A percentile compares a stretch with the other conserved stretches of the same genome.
These are phyloP conservation scores for Naganishia liquefaciens DNA, from an alignment of 1,284 basidiomycete species.

Conservation along the genomic window DNA sequence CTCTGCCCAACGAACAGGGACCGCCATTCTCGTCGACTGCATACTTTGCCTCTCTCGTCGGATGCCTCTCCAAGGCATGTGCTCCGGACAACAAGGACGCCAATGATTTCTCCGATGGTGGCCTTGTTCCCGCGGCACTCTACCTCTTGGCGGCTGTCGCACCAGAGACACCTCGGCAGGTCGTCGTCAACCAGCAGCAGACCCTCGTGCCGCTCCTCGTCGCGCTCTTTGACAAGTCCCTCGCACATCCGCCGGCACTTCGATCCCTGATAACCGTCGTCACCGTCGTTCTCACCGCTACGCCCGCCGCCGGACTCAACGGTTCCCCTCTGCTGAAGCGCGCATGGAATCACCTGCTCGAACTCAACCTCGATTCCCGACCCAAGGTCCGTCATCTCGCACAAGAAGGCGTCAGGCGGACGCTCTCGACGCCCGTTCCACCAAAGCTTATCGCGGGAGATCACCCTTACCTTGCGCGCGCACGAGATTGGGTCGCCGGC, in stretches of 20 bases:
- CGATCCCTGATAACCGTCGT: constrained; percentile 57
- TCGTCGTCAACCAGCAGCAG: constrained; percentile 50
- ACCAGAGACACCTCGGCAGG: constrained; percentile 66
- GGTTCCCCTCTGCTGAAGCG: constrained; percentile 66
- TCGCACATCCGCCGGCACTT: constrained; percentile 51
- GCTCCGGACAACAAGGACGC: constrained; percentile 32
- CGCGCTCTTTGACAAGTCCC: constrained; percentile 64
- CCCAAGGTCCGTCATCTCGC: constrained; percentile 94
- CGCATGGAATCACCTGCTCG: constrained; percentile 71
- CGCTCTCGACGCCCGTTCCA: constrained; percentile 71
- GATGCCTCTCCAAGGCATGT: constrained; percentile 51
- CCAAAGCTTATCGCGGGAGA: constrained; percentile 61
- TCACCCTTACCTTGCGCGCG: constrained; percentile 78
- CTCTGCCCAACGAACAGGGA: constrained; percentile 40
- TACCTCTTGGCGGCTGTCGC: constrained; percentile 79
- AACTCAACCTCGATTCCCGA: constrained; percentile 79
- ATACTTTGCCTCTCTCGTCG: constrained; percentile 80
- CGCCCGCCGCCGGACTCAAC: constrained; percentile 69
- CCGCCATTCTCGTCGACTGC: constrained; percentile 75
- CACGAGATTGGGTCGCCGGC: constrained; percentile 75
- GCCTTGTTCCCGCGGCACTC: constrained; percentile 79
- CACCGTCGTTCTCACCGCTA: constrained; percentile 74
- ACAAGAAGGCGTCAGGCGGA: constrained; percentile 76
- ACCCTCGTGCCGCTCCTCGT: constrained; percentile 65
- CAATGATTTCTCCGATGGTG: constrained; percentile 61